Evolutionary conservation across 2,329 filamentous ascomycete genomes (phyloP), one percentile per base, ranked within the genome.

Genomic region (Trichoderma polysporum): DNA sequence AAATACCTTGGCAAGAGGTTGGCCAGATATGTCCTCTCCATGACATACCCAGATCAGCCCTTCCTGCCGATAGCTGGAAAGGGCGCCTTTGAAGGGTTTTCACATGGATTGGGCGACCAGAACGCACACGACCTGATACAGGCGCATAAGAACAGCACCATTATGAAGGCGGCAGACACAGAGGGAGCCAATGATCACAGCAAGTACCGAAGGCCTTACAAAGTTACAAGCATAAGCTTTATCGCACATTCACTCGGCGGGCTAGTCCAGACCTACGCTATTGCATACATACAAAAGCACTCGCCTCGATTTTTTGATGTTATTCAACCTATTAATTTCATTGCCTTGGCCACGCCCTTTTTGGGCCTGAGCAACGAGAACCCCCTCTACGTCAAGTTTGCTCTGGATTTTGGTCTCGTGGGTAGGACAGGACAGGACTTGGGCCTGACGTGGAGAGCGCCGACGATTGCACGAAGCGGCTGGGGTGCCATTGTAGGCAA

Each of bases 281-380:
- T 98, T 67, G 94, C 94, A 9, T 98, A 98, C 76, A 97, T 98
- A 53, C 91, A 97, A 73, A 97, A 97, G 76, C 93, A 98, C 76
- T 97, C 93, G 0, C 94, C 94, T 1, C 82, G 90, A 10, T 98
- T 98, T 76, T 98, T 98, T 73, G 86, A 94, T 58, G 81, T 88
- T 5, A 97, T 97, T 73, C 86, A 88, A 70, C 94, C 94, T 0
- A 83, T 97, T 76, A 97, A 97, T 76, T 98, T 98, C 74, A 90
- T 98, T 70, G 85, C 91, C 31, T 81, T 98, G 71, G 94, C 94
- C 17, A 90, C 94, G 0, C 94, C 94, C 0, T 93, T 97, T 71
- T 81, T 98, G 1, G 94, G 94, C 0, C 82, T 98, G 41, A 98
- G 94, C 78, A 97, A 99, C 76, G 95, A 99, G 76, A 99, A 99